phyloP scores from a whole-genome alignment of 1,139 yeast genomes.

The Candida sp. region DNA sequence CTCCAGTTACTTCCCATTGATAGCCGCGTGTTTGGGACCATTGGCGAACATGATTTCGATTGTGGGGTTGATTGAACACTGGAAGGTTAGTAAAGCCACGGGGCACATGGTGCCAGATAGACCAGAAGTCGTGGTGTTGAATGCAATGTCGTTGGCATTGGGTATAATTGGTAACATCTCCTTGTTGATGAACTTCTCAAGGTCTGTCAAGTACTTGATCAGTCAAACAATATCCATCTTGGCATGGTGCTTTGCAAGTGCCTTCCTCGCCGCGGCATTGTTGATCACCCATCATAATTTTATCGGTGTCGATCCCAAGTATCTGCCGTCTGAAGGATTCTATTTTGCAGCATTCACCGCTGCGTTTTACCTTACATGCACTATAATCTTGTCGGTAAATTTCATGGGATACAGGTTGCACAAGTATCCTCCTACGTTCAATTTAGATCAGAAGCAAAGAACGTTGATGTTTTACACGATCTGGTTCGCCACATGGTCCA shows the following conservation, averaged over 20 bases:
- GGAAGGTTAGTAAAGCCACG: conserved; percentile 49
- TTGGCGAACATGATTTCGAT: conserved; percentile 74
- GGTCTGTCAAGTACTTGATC: conserved; percentile 54
- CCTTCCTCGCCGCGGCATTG: conserved; percentile 53
- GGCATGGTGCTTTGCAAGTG: conserved; percentile 66
- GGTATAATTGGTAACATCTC: conserved; percentile 73
- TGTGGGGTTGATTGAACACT: conserved; percentile 71
- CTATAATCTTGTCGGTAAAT: conserved; percentile 56
- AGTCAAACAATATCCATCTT: conserved; percentile 65
- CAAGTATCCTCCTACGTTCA: conserved; percentile 72
- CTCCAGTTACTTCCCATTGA: conserved; percentile 70
- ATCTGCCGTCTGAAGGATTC: conserved; percentile 61
- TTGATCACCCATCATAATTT: conserved; percentile 30
- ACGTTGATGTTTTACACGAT: conserved; percentile 74
- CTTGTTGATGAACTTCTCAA: conserved; percentile 68
- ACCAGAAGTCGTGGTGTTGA: conserved; percentile 50
- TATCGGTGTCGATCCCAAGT: conserved; percentile 17
- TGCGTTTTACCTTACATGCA: conserved; percentile 60
- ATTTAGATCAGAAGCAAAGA: conserved; percentile 68
- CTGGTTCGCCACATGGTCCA: conserved; percentile 67
- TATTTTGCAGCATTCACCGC: conserved; percentile 79
- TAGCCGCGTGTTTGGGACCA: conserved; percentile 82
- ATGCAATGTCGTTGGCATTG: conserved; percentile 61
- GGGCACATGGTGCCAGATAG: conserved; percentile 36
- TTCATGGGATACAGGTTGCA: conserved; percentile 59